Conservation (phyloP, 179 eudicot species). For the Kewa caespitosa region DNA sequence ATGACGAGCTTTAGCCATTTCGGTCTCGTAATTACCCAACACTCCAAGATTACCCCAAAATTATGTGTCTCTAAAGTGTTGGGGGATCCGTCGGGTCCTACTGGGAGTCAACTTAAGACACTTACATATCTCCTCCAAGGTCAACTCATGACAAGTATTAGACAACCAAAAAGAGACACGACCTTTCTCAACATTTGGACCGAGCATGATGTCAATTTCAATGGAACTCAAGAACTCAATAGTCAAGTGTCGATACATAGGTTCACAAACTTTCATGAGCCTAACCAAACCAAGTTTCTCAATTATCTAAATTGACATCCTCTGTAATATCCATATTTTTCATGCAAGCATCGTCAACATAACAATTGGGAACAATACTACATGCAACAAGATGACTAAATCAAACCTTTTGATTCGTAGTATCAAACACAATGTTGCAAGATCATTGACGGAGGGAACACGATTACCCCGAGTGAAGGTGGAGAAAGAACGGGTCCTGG, state of each 20-base stretch:
- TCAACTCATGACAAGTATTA: not conserved
- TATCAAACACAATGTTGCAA: not conserved
- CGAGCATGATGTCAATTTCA: not conserved
- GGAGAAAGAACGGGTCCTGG: not conserved
- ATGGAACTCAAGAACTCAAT: not conserved
- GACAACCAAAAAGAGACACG: not conserved
- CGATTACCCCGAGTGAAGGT: not conserved
- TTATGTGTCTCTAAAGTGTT: not conserved
- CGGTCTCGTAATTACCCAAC: not conserved
- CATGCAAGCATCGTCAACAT: not conserved
- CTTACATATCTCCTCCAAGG: not conserved
- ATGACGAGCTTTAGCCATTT: not conserved
- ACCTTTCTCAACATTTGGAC: not conserved
- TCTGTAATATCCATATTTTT: not conserved
- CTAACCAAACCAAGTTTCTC: not conserved
- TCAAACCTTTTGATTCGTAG: not conserved
- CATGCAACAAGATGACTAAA: not conserved
- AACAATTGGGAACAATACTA: not conserved
- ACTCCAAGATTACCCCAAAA: not conserved
- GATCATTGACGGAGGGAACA: not conserved
- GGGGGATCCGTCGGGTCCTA: not conserved
- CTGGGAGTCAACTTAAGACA: not conserved
- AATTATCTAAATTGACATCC: not conserved
- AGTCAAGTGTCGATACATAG: not conserved
- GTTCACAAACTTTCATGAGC: not conserved